Base-by-base conservation (phyloP, 2,329 filamentous ascomycete species). In the Fusarium bulbicola region DNA sequence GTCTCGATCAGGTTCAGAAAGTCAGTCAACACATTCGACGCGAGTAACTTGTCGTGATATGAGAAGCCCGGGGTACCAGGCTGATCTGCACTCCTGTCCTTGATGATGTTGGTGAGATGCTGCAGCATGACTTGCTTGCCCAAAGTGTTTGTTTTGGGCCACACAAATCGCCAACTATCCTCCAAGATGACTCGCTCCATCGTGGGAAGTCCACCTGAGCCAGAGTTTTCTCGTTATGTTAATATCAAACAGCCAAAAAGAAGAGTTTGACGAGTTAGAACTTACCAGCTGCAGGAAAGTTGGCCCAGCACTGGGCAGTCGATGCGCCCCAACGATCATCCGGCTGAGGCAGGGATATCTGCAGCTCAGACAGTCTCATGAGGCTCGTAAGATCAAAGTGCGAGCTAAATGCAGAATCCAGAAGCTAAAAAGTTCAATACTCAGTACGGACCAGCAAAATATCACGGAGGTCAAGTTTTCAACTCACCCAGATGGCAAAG, bases 321-420 rank as follows among this genome's bases (percentile, higher is more conserved):
- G 62, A 62, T 6, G 57, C 62, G 2, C 46, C 62, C 57, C 62
- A 65, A 7, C 62, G 62, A 11, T 59, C 57, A 39, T 65, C 62
- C 4, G 62, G 46, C 39, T 53, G 62, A 13, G 62, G 57, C 5
- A 65, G 36, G 1, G 57, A 65, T 30, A 65, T 65, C 20, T 65
- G 57, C 20, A 65, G n/a, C 16, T 65, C 62, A 15, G 62, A 62
- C 15, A 65, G 16, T 2, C 40, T 62, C 62, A 65, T 62, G 4
- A 65, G 42, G 2, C 57, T 42, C 7, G 57, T 45, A 8, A 65
- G 62, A 6, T 62, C 62, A 28, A 65, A 65, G 10, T 65, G 57
- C 1, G 36, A n/a, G 30, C 52, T 49, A 1, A 43, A 65, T 3
- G 40, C 46, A 28, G 62, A 45, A 5, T 62, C 62, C 34, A 65